Base-by-base conservation (phyloP, 1,139 yeast genomes). In the Protomyces inouyei region DNA sequence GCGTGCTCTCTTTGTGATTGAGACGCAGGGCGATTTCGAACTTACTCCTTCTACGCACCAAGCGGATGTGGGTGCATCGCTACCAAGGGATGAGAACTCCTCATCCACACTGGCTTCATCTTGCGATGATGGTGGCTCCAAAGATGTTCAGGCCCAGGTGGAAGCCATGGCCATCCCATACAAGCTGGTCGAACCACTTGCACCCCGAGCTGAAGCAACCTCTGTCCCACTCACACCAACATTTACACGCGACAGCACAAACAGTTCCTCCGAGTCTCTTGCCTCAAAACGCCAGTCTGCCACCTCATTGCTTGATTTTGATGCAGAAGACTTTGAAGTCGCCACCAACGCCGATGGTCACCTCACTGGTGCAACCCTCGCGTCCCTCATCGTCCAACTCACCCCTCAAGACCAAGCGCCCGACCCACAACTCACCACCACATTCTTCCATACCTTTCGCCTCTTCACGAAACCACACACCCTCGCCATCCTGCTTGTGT, bases 331-430 rank as follows among this genome's bases (percentile, higher is more conserved):
- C 23, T 35, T 51, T 21, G 63, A 52, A 59, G 12, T 92, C 66
- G 78, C 89, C 32, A 85, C 84, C 70, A 96, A 91, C 70, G 78
- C 84, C 51, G 85, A 85, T 67, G 95, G 93, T 1, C 80, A 81
- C 60, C 81, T 92, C 57, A 87, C 87, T 72, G 98, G 97, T 56
- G 98, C 97, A 4, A 85, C 96, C 0, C 82, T 85, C 65, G 85
- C 83, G 61, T 96, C 97, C 0, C 77, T 93, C 64, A 81, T 93
- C 12, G 88, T 93, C 60, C 91, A 88, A 73, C 79, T 93, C 67
- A 89, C 97, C 0, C 88, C 88, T 73, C 96, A 88, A 72, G 67
- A 76, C 8, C 75, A 76, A 35, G 79, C 84, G 2, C 87, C 91
- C 2, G 90, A 86, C 68, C 84, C 85, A 65, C 84, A 86, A 70